Evolutionary conservation across 306 rosid genomes (phyloP).

Genomic region (barrel medic (Medicago truncatula)): DNA sequence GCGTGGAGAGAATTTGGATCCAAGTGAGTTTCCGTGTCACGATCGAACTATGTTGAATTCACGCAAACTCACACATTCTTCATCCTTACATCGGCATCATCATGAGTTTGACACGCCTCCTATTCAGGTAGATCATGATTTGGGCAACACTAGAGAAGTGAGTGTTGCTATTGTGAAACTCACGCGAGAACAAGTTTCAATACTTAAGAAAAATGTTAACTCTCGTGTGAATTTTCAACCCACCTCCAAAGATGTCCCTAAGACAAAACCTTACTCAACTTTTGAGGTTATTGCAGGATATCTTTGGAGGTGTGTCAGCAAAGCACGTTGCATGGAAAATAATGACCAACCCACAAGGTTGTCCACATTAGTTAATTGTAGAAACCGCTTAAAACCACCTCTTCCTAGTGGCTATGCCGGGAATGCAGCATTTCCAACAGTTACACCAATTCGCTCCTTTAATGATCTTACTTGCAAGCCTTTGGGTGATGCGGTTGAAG

Average conservation of each 20-base stretch:
- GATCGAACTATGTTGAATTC: conserved; percentile 42
- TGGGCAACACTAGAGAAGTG: neutral
- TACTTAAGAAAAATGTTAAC: conserved; percentile 23
- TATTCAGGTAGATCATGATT: neutral
- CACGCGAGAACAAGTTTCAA: conserved; percentile 38
- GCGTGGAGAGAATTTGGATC: conserved; percentile 16
- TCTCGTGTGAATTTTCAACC: neutral
- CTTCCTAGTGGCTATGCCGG: conserved; percentile 41
- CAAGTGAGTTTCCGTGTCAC: conserved; percentile 8
- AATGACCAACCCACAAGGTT: conserved; percentile 43
- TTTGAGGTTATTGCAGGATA: conserved; percentile 50
- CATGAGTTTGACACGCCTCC: neutral
- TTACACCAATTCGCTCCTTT: conserved; percentile 43
- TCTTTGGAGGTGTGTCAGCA: conserved; percentile 50
- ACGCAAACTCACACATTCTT: neutral
- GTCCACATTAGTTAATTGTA: conserved; percentile 40
- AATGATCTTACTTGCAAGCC: conserved; percentile 40
- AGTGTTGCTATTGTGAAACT: conserved; percentile 18
- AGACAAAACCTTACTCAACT: neutral
- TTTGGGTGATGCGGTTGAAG: conserved; percentile 27
- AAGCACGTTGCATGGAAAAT: conserved; percentile 30
- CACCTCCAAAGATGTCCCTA: neutral
- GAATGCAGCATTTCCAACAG: conserved; percentile 44
- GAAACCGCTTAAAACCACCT: conserved; percentile 44
- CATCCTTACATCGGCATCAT: neutral